Percentiles rank a stretch among this genome's conserved stretches.
Conservation (phyloP, 176 grass and related monocot species). For the Hyparrhenia diplandra region DNA sequence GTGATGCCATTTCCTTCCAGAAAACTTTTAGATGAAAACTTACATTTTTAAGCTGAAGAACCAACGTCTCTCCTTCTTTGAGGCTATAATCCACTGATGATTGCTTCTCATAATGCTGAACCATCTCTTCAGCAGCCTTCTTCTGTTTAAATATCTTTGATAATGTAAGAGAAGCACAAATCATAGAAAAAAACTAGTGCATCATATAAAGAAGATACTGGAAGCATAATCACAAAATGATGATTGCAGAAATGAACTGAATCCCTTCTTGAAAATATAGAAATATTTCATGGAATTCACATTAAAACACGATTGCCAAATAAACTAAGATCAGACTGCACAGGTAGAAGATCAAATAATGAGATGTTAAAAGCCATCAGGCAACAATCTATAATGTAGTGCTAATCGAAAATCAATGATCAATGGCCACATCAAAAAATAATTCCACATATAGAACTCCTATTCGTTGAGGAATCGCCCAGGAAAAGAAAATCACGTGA, state of each 20-base stretch:
- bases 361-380: not conserved
- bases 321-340: slow-evolving; percentile 2
- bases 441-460: not conserved
- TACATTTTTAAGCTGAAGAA: slow-evolving; percentile 95
- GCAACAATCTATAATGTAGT: not conserved
- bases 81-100: slow-evolving; percentile 95
- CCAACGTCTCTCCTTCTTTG: slow-evolving; percentile 98
- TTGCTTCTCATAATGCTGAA: slow-evolving; percentile 83
- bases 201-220: not conserved
- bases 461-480: not conserved
- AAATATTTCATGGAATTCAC: not conserved
- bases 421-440: not conserved
- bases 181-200: not conserved
- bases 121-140: slow-evolving; percentile 97
- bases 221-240: not conserved
- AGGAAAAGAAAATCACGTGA: not conserved
- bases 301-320: not conserved
- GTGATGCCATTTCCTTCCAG: slow-evolving; percentile 4
- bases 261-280: not conserved
- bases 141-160: slow-evolving; percentile 92
- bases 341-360: not conserved
- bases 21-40: slow-evolving; percentile 18
- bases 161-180: slow-evolving; percentile 46
- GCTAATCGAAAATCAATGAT: not conserved
- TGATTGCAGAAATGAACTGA: not conserved